Evolutionary conservation across 2,329 filamentous ascomycete species (phyloP), one percentile per base, ranked within the genome.

Genomic region (Exserohilum turcica): DNA sequence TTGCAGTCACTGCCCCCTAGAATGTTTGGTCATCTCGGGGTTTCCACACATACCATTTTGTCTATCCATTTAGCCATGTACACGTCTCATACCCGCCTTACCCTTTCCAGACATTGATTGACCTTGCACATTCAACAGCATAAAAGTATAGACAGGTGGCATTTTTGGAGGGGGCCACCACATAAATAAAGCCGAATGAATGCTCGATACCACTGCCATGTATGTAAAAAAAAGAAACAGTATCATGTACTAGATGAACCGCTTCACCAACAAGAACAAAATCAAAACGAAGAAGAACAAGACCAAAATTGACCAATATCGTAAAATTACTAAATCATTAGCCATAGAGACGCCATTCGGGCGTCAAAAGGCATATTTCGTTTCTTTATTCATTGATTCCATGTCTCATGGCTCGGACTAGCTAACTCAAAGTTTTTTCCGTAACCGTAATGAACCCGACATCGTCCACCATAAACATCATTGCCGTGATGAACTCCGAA

Each of bases 391-490:
- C 50, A 53, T 53, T 53, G 38, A 53, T 49, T 29, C 49, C 24
- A 52, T 52, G 36, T 52, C 44, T 56, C 53, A 56, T 65, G 46
- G 52, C 56, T 61, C 60, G 52, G 57, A 59, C 54, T 60, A 60
- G 48, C 48, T 64, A 58, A 60, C 50, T 52, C 57, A 65, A 60
- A 60, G 48, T 62, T 61, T 60, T 60, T 65, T 63, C 60, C 55
- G 56, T 59, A 54, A 55, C 40, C 53, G 57, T 63, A 35, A 50
- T 36, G 47, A 66, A 63, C 48, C 54, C 57, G 56, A 54, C 18
- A 57, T 60, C 56, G 58, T 62, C 62, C 62, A 66, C 65, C 66
- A 64, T 68, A 60, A 60, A 63, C 63, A 69, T 57, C 60, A 54
- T 47, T 47, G 63, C 61, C 65, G 15, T 58, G 46, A 63, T 58